Evolutionary conservation across 768 basidiomycete species (phyloP), one percentile per base, ranked within the genome.

Genomic region (Artomyces pyxidatus): DNA sequence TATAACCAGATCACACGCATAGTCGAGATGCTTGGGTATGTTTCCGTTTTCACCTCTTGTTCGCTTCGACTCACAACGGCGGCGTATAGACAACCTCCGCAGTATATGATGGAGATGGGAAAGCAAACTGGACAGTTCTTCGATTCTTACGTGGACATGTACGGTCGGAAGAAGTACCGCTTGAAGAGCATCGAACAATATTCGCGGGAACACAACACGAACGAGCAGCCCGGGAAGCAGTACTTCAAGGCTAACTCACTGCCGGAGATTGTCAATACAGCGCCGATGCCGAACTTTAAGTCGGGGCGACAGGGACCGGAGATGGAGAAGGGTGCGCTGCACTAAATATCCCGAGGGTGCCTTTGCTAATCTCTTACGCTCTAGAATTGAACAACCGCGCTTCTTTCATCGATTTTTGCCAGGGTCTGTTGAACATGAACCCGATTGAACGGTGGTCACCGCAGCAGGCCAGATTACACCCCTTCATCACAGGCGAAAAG

Each of bases 1-100:
- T 99, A 96, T 68, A 99, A 99, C 68, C 96, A 99, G 64, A 76
- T 98, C 47, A 93, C 90, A 19, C 76, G 96, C 50, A 98, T 99
- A 46, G 84, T 96, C 27, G 96, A 98, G 60, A 97, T 98, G 93
- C 81, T 99, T 22, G 96, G 96, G 93, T 95, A 65, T 28, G 89
- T 73, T 16, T 42, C 45, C 42, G 32, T 47, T 28, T 28, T 35
- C 29, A 14, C 23, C 46, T 41, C 46, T 52, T 4, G 30, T 49
- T 37, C 43, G 29, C 23, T 46, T n/a, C 45, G 23, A 42, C 42
- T 44, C 28, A 56, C 26, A 41, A 12, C 21, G 26, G 27, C 8
- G 37, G 29, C 40, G 19, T 42, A 14, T 63, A 96, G 94, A 42
- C 76, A 83, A 71, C 95, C 96, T 23, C 93, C 96, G 4, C 67